Evolutionary conservation across 2,329 filamentous ascomycete genomes (phyloP).

Genomic region (Venturia pyrina): DNA sequence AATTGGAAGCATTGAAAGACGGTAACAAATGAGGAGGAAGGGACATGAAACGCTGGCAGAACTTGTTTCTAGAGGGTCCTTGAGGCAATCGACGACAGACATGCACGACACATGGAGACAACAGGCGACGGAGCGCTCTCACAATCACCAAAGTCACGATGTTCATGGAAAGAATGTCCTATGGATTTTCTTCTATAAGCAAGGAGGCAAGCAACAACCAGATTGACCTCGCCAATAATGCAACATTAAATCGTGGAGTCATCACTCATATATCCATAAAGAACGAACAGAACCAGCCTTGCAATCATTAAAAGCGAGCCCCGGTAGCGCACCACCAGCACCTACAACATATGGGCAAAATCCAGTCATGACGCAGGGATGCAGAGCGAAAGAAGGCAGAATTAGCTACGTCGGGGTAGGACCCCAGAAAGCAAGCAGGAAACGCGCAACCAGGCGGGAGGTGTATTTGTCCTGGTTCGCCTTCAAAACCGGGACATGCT

Average conservation of each 20-base stretch:
- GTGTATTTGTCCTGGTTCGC: constrained; percentile 32
- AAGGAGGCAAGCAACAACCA: not conserved
- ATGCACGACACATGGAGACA: not conserved
- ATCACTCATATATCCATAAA: not conserved
- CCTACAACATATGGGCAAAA: not conserved
- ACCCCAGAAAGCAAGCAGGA: constrained; percentile 20
- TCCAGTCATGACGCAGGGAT: not conserved
- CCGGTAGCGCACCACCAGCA: not conserved
- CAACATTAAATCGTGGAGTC: not conserved
- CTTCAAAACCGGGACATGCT: constrained; percentile 27
- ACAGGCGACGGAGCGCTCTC: not conserved
- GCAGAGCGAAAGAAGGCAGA: not conserved
- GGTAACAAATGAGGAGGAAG: not conserved
- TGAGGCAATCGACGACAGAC: not conserved
- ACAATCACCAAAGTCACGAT: not conserved
- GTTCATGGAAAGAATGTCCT: not conserved
- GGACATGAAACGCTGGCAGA: not conserved
- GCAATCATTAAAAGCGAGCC: constrained; percentile 3
- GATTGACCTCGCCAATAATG: not conserved
- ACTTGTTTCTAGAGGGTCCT: not conserved
- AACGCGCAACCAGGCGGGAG: constrained; percentile 33
- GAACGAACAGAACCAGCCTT: not conserved
- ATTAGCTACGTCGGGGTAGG: not conserved
- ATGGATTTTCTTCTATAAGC: not conserved
- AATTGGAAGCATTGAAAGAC: not conserved